Evolutionary conservation across 2,329 filamentous ascomycete species (phyloP), one percentile per base, ranked within the genome.

Genomic region (Talaromyces albobiverticillius): DNA sequence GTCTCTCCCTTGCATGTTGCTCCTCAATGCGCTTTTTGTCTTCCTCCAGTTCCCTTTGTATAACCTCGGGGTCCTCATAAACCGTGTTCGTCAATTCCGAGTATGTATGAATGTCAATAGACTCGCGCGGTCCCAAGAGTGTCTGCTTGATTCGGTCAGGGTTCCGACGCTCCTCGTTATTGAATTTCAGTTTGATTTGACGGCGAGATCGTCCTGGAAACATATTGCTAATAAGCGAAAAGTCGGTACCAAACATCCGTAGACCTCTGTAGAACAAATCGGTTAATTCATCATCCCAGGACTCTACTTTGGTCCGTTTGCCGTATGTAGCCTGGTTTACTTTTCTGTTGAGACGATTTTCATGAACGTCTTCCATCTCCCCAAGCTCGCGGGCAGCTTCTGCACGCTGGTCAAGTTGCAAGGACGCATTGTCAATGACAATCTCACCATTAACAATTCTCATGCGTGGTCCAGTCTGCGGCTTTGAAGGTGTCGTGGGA

Each of bases 121-220:
- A 56, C 55, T 79, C 72, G 14, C 70, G 68, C 3, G 75, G 74
- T 1, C 76, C 75, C 11, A 75, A 63, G 3, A 86, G 67, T 1
- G 78, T 78, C 5, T 74, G 69, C 52, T 79, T 79, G 36, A 87
- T 77, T 14, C 78, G 68, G 14, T 75, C 69, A 0, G 81, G 78
- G 60, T 85, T 75, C 4, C 77, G 69, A 22, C 79, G 76, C 64
- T 86, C 82, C 66, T 87, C 84, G 34, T 80, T 79, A 25, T 76
- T 78, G 68, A 85, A 87, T 61, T 87, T 86, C 14, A 78, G 67
- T 66, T 87, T 87, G 61, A 87, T 82, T 61, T 82, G 78, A n/a
- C 77, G 76, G n/a, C 84, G 74, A 9, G 79, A 82, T 45, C 78
- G 74, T 10, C 79, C 79, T 1, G 81, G 80, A 59, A 86, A 85